Evolutionary conservation across 2,329 filamentous ascomycete genomes (phyloP), one percentile per base, ranked within the genome.

Genomic region (Epichloe festucae): DNA sequence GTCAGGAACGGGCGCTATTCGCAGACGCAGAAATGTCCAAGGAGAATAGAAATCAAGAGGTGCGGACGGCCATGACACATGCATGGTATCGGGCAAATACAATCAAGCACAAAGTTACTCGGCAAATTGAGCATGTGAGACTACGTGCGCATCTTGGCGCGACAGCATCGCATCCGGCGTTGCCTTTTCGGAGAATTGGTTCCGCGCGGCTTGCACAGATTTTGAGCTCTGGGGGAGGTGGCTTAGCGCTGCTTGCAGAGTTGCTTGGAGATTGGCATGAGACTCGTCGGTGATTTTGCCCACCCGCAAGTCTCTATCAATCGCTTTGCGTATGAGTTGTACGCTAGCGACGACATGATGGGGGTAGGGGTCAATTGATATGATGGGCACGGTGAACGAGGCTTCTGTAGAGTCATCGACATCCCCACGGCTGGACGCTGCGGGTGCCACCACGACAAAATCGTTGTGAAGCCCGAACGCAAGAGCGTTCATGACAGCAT

Each of bases 331-430:
- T 23, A 64, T 46, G 3, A 65, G 53, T 11, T 64, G 63, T 5
- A 65, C 61, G 3, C 58, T 57, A 12, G 62, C 63, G 2, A 65
- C 62, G 21, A 63, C 58, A 23, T 66, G 63, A 31, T 31, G 27
- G 0, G 63, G 62, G 27, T 65, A 65, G 5, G 63, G 63, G 41
- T 66, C 63, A 19, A 66, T 63, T 8, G 63, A 60, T 3, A 65
- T 57, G 10, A 66, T 58, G 2, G 63, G 61, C 10, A 63, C 57
- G 1, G 58, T 60, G 27, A 61, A 53, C 8, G 42, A 23, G 19
- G 21, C 27, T 3, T 53, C 41, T 10, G 36, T 44, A 46, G 17
- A 11, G 27, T 31, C 52, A 39, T n/a, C 39, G 31, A 6, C 14
- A 36, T 42, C 17, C 17, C 11, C 6, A 17, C 39, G 15, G 40